Evolutionary conservation across 208 protist genomes (phyloP).

Genomic region (Trichomonas tenax): DNA sequence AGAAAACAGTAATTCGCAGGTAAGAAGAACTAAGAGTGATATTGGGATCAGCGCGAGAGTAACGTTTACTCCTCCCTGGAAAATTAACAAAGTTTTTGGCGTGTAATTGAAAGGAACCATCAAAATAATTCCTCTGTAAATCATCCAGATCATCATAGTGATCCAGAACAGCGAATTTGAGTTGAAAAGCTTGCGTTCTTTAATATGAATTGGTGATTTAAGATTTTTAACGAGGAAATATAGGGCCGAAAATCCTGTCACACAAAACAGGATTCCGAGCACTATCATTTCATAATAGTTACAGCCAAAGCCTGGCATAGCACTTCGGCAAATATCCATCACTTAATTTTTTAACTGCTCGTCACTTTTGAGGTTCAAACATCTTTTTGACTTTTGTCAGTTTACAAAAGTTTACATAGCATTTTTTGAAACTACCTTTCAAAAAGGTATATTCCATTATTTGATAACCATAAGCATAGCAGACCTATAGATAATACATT

Average conservation of each 20-base stretch:
- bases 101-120: neutral
- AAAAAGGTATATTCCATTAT: too few species aligned
- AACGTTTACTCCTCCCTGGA: neutral
- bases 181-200: neutral
- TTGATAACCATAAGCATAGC: too few species aligned
- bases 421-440: too few species aligned
- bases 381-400: too few species aligned
- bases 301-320: neutral
- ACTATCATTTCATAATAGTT: neutral
- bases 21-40: neutral
- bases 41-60: neutral
- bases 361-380: too few species aligned
- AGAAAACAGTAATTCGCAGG: neutral
- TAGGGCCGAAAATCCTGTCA: neutral
- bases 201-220: neutral
- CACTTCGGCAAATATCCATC: neutral
- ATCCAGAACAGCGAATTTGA: neutral
- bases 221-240: neutral
- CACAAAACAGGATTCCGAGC: neutral
- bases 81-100: neutral
- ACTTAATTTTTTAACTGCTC: too few species aligned
- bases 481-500: too few species aligned
- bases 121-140: neutral
- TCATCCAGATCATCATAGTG: neutral
- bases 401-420: too few species aligned